Base-by-base conservation (phyloP, 495 filamentous ascomycete species). In the Xylaria venustula region DNA sequence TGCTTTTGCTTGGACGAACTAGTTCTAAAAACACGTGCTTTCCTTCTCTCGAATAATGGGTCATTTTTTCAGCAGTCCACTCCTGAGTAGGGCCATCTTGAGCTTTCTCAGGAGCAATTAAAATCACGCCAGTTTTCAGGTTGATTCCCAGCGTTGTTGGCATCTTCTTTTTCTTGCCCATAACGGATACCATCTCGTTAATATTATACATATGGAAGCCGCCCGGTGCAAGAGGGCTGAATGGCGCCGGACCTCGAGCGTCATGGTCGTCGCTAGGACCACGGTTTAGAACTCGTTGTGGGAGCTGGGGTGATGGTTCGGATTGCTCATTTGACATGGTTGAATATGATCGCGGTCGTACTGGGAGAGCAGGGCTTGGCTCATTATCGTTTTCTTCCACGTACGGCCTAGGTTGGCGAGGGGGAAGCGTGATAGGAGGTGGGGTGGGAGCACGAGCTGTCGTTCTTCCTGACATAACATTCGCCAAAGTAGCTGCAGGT, bases 11-110 rank as follows among this genome's bases (percentile, higher is more conserved):
- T 8, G 94, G 94, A 34, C 88, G 79, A 41, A 97, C 87, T 34
- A 98, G 81, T 70, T 98, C 94, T 61, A 99, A 77, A 69, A 99
- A 99, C 15, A 99, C 90, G 73, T 98, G 94, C 71, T 99, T 99
- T 15, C 93, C 93, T 79, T 99, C 94, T 46, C 95, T 90, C 11
- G 91, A 96, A 76, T 99, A 98, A 72, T 96, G 89, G 15, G 87
- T 90, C 73, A 99, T 86, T 71, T 91, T 93, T 32, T 97, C 91
- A 0, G 92, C 92, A 0, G 87, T 88, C 94, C 94, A 99, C 71
- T 96, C 93, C 67, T 95, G 87, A 61, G 88, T 87, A 8, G 87
- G 87, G 8, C 90, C 92, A 68, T 95, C 91, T 36, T 80, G 73
- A 11, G 82, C 73, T 58, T 88, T 90, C 71, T 97, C 94, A 0